Evolutionary conservation across 768 basidiomycete genomes (phyloP).

Genomic region (Leccinum boreale): DNA sequence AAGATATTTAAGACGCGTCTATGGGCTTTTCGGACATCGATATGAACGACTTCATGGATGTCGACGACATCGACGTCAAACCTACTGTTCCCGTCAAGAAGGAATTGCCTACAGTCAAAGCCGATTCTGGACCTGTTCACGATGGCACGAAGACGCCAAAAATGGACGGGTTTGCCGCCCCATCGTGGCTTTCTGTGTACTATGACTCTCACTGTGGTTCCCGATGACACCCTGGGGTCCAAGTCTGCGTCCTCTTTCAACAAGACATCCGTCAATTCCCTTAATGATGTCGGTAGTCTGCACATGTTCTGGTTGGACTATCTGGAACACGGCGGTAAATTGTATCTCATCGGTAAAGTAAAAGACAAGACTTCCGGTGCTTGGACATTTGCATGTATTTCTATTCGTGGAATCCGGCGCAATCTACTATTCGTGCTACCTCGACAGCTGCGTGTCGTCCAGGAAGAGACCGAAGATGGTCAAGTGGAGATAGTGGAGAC

Average conservation of each 20-base stretch:
- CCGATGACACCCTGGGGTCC: constrained; percentile 59
- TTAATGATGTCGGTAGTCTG: constrained; percentile 89
- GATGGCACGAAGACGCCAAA: constrained; percentile 28
- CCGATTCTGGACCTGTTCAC: constrained; percentile 15
- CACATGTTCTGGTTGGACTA: constrained; percentile 97
- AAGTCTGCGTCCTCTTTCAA: constrained; percentile 35
- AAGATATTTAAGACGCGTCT: constrained; percentile 48
- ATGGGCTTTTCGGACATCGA: constrained; percentile 53
- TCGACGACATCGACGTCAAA: constrained; percentile 52
- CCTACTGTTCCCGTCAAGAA: constrained; percentile 33
- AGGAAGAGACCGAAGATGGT: constrained; percentile 30
- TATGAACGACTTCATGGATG: constrained; percentile 54
- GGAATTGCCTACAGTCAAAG: background rate
- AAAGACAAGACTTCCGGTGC: constrained; percentile 63
- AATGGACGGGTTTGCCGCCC: constrained; percentile 45
- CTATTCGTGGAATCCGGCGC: constrained; percentile 79
- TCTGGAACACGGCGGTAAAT: constrained; percentile 77
- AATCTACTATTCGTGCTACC: constrained; percentile 92
- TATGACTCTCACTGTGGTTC: constrained; percentile 67
- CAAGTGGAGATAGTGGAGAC: constrained; percentile 52
- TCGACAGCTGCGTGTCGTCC: constrained; percentile 54
- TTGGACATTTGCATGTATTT: constrained; percentile 86
- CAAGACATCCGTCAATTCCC: constrained; percentile 48
- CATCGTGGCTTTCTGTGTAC: constrained; percentile 71
- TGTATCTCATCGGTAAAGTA: constrained; percentile 91